Evolutionary conservation across 805 yeast species (phyloP), one percentile per base, ranked within the genome.

Genomic region (Lachancea cidri): DNA sequence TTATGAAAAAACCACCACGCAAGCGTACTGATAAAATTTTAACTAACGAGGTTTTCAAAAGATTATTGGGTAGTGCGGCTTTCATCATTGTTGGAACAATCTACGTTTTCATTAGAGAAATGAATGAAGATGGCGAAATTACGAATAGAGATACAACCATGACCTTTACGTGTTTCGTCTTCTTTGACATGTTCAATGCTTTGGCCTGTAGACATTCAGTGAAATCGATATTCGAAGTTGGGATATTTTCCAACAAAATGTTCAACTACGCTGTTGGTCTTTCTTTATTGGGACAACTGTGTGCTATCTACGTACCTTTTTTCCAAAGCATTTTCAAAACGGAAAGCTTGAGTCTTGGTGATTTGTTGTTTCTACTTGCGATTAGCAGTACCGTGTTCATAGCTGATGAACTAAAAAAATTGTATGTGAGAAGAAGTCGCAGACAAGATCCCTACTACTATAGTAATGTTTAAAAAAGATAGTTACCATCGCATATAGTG

Each of bases 111-210:
- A 68, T 86, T 33, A 75, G 77, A 47, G 97, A 91, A 64, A 87
- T 91, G 95, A 74, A 77, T 17, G 70, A 66, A 46, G 95, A 86
- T 53, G 76, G 79, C 20, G 76, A 74, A 46, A 81, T 91, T 42
- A 88, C 97, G 2, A 82, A 91, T 11, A 83, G 98, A 66, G 98
- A 93, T 61, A 93, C 98, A 16, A 93, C 99, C 1, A 93, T 93
- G 98, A 91, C 98, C 0, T 93, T 93, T 59, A 93, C 98, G 0
- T 86, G 98, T 60, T 93, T 93, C 66, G 98, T 93, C 8, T 71
- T 91, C 42, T 93, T 81, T 57, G 99, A 93, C 64, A 85, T 93
- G 94, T 93, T 93, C 70, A 93, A 89, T 64, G 99, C 99, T 0
- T 70, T 93, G 50, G 72, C 95, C 13, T 91, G 97, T 64, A 86